A percentile compares a stretch with the other conserved stretches of the same genome.
These are phyloP conservation scores for Leccinum glutinopallens DNA, from an alignment of 1,284 basidiomycete genomes.

Conservation along the genomic window DNA sequence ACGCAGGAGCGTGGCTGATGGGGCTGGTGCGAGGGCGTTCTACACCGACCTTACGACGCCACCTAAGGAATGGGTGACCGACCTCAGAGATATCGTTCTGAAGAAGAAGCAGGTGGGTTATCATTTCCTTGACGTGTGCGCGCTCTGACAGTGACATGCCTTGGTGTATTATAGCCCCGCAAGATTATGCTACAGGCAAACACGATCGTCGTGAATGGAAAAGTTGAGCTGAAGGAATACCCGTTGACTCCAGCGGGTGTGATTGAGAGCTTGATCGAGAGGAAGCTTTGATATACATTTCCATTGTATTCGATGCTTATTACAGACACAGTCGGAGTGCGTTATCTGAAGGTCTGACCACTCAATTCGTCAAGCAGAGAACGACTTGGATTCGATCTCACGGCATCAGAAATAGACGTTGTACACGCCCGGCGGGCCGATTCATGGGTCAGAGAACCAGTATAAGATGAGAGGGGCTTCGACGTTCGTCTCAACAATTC, in stretches of 20 bases:
- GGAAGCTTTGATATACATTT: conserved; percentile 49
- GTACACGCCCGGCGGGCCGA: not conserved
- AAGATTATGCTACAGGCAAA: conserved; percentile 85
- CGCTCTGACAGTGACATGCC: not conserved
- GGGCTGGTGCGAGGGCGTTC: conserved; percentile 69
- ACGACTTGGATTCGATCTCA: conserved; percentile 9
- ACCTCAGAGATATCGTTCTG: conserved; percentile 75
- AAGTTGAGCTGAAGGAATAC: conserved; percentile 78
- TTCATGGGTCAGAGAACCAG: not conserved
- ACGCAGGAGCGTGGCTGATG: conserved; percentile 82
- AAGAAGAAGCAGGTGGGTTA: conserved; percentile 73
- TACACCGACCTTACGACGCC: conserved; percentile 78
- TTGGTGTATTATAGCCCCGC: conserved; percentile 52
- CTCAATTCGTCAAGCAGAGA: not conserved
- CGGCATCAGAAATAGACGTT: conserved; percentile 12
- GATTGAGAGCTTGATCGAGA: conserved; percentile 81
- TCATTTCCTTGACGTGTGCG: not conserved
- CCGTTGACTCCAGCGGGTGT: conserved; percentile 68
- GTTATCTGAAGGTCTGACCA: not conserved
- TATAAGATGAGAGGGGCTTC: not conserved
- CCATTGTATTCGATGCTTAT: not conserved
- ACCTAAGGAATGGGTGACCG: conserved; percentile 67
- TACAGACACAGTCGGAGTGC: not conserved
- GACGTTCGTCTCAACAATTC: not conserved
- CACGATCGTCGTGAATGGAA: conserved; percentile 63